A percentile compares a stretch with the other conserved stretches of the same genome.
phyloP scores from a whole-genome alignment of 2,329 filamentous ascomycete species.

The Calonectria naviculata region DNA sequence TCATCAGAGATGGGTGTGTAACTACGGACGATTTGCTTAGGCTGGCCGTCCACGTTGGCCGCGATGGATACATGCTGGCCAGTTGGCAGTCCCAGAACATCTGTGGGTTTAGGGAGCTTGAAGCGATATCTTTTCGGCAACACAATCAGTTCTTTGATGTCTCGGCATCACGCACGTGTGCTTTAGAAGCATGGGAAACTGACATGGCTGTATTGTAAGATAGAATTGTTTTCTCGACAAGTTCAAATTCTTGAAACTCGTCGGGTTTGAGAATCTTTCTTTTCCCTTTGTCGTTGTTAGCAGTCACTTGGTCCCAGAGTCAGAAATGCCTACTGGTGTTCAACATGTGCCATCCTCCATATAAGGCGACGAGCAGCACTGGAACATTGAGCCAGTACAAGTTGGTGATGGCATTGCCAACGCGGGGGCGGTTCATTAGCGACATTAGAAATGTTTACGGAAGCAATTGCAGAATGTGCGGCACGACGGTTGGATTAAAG shows the following conservation, averaged over 20 bases:
- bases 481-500: not conserved
- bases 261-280: slow-evolving; percentile 69
- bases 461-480: not conserved
- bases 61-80: slow-evolving; percentile 98
- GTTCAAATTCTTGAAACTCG: slow-evolving; percentile 87
- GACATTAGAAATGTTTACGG: not conserved
- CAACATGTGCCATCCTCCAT: not conserved
- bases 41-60: slow-evolving; percentile 77
- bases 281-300: not conserved
- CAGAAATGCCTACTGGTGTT: not conserved
- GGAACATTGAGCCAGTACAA: not conserved
- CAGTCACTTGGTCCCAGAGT: not conserved
- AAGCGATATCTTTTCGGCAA: slow-evolving; percentile 81
- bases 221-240: slow-evolving; percentile 91
- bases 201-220: slow-evolving; percentile 95
- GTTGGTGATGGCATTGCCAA: not conserved
- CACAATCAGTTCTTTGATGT: slow-evolving; percentile 16
- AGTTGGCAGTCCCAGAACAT: slow-evolving; percentile 93
- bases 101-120: slow-evolving; percentile 77
- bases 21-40: slow-evolving; percentile 86
- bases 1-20: slow-evolving; percentile 93
- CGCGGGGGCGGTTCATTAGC: not conserved
- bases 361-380: not conserved
- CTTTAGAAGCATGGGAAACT: slow-evolving; percentile 30
- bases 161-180: not conserved